Conservation (phyloP, 495 filamentous ascomycete genomes). For the Hypomontagnella submonticulosa region DNA sequence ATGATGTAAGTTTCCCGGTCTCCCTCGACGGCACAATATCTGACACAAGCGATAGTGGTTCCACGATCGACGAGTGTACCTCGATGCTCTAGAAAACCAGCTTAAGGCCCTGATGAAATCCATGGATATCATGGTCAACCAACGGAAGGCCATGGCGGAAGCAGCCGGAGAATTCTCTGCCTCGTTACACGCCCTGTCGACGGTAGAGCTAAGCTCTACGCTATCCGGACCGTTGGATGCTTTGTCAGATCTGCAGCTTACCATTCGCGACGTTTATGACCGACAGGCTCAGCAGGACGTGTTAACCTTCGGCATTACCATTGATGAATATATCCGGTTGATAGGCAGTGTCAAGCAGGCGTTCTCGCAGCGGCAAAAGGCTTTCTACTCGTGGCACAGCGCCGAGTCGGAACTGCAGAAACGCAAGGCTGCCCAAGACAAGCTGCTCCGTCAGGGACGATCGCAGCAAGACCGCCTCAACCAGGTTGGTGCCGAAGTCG, state of each 20-base stretch:
- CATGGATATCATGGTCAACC: conserved; percentile 88
- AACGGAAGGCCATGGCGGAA: conserved; percentile 92
- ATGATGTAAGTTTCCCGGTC: conserved; percentile 76
- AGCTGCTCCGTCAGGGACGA: conserved; percentile 90
- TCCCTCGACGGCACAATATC: conserved; percentile 18
- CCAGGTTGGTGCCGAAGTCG: conserved; percentile 90
- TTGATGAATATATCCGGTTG: conserved; percentile 97
- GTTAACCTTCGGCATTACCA: conserved; percentile 93
- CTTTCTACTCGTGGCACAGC: conserved; percentile 90
- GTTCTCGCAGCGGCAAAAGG: conserved; percentile 91
- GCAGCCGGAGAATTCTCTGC: conserved; percentile 91
- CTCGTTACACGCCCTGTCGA: conserved; percentile 87
- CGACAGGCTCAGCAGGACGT: conserved; percentile 98
- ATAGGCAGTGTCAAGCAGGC: conserved; percentile 94
- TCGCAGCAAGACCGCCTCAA: conserved; percentile 94
- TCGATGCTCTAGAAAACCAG: conserved; percentile 94
- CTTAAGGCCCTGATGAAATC: conserved; percentile 93
- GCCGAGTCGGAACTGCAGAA: conserved; percentile 91
- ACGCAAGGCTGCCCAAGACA: conserved; percentile 85
- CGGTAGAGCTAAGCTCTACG: conserved; percentile 88
- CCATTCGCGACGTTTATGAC: conserved; percentile 93
- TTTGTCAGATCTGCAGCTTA: conserved; percentile 89
- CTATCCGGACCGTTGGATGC: conserved; percentile 89
- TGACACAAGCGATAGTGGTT: conserved; percentile 75
- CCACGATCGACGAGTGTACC: conserved; percentile 92